Evolutionary conservation across 352 stramenopile genomes (phyloP).

Genomic region (Halophytophthora polymorphica): DNA sequence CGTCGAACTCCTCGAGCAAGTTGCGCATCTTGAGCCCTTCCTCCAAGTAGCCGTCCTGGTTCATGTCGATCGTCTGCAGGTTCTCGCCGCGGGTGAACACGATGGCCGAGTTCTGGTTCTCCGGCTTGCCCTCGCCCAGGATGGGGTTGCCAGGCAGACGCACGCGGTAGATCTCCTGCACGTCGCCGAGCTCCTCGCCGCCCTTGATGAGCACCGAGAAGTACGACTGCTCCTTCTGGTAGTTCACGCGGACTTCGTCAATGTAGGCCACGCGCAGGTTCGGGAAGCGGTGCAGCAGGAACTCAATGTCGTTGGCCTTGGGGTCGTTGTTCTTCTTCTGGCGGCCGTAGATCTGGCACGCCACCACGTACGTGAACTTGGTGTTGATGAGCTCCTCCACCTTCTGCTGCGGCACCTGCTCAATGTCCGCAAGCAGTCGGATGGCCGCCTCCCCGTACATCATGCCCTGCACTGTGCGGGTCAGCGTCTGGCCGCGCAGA

Average conservation of each 20-base stretch:
- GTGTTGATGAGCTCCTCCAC: conserved; percentile 97
- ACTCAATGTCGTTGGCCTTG: conserved; percentile 98
- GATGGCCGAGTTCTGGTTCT: conserved; percentile 99
- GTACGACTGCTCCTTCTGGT: conserved; percentile 93
- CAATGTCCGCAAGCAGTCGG: conserved; percentile 95
- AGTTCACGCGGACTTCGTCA: conserved; percentile 95
- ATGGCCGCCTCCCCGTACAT: conserved; percentile 99
- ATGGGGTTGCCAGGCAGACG: conserved; percentile 98
- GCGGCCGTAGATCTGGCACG: conserved; percentile 97
- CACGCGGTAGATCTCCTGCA: conserved; percentile 96
- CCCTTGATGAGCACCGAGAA: conserved; percentile 98
- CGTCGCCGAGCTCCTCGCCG: conserved; percentile 47
- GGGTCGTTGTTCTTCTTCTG: conserved; percentile 98
- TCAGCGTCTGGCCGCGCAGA: conserved; percentile 96
- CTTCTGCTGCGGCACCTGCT: conserved; percentile 85
- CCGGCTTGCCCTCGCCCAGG: conserved; percentile 98
- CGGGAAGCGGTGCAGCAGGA: conserved; percentile 95
- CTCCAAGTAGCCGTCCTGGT: conserved; percentile 99
- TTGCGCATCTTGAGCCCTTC: conserved; percentile 99
- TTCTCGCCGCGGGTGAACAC: conserved; percentile 98
- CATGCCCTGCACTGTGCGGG: conserved; percentile 97
- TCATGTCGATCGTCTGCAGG: conserved; percentile 99
- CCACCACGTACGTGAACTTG: conserved; percentile 99
- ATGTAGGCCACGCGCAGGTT: conserved; percentile 98
- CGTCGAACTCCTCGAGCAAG: conserved; percentile 97